Evolutionary conservation across 2,329 filamentous ascomycete species (phyloP), one percentile per base, ranked within the genome.

Genomic region (Blumeriella jaapii): DNA sequence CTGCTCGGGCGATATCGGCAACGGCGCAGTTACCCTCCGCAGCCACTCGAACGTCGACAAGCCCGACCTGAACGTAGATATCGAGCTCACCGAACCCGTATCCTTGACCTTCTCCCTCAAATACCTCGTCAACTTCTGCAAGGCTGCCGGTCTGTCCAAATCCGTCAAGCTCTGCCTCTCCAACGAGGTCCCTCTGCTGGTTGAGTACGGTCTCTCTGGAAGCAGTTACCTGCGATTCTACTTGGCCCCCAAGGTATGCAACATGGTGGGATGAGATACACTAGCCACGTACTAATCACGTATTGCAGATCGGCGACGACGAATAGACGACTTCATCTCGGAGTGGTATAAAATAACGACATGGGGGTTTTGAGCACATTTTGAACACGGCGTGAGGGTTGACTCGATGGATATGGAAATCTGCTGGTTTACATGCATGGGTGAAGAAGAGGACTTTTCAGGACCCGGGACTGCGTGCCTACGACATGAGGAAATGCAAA

Each of bases 41-140:
- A 81, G 79, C 60, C 82, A 91, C 66, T 82, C 74, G 55, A 83
- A 86, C 57, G 72, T 95, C 47, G 89, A 96, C 25, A 93, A 96
- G 68, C 79, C 84, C 30, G 74, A 82, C 7, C 68, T 80, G 56
- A 83, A 87, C 56, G 82, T 96, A 52, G 74, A 84, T 47, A 95
- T 98, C 60, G 77, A 86, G 56, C 76, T 98, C 43, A 81, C 76
- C 24, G 93, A 98, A 67, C 85, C 91, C 33, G 91, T 98, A 42
- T 72, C 83, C 22, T 74, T 98, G 45, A 96, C 89, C 31, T 98
- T 98, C 68, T 96, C 91, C 20, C 81, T 98, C 55, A 98, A 98
- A 68, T 98, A 98, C 66, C 79, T 98, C 3, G 84, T 93, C 71
- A 96, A 96, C 74, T 98, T 98, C 69, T 96, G 91, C 82, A 98